phyloP scores from a whole-genome alignment of 1,284 basidiomycete species.

The Malassezia slooffiae region DNA sequence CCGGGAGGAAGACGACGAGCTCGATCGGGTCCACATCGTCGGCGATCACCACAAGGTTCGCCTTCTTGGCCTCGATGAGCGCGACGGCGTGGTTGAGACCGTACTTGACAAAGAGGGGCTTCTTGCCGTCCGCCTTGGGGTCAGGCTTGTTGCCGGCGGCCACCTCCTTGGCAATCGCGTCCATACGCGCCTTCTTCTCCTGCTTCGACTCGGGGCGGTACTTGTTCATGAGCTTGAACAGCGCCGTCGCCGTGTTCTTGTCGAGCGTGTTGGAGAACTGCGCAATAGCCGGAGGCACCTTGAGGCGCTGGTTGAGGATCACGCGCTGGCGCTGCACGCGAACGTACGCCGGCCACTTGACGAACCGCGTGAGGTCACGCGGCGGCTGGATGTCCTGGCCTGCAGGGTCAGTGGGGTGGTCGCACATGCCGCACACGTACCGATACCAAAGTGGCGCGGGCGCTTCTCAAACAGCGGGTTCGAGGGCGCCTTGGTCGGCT shows the following conservation, averaged over 20 bases:
- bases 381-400: constrained; percentile 87
- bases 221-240: constrained; percentile 98
- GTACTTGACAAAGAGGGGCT: constrained; percentile 90
- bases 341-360: constrained; percentile 99
- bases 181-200: constrained; percentile 93
- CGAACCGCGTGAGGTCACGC: constrained; percentile 88
- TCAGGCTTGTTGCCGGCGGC: constrained; percentile 54
- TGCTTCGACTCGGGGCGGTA: constrained; percentile 82
- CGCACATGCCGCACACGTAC: constrained; percentile 51
- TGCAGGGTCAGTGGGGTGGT: constrained; percentile 43
- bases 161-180: constrained; percentile 61
- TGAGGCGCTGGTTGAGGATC: constrained; percentile 93
- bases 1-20: constrained; percentile 84
- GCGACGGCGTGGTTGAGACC: constrained; percentile 94
- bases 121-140: constrained; percentile 52
- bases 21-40: constrained; percentile 99
- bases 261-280: constrained; percentile 97
- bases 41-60: constrained; percentile 86
- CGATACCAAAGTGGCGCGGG: constrained; percentile 89
- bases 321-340: constrained; percentile 97
- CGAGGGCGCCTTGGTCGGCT: constrained; percentile 56
- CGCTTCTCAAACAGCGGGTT: constrained; percentile 91
- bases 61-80: constrained; percentile 86
- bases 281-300: constrained; percentile 94
- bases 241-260: constrained; percentile 97